Base-by-base conservation (phyloP, 345 rosid species). In the Citrus inodora region DNA sequence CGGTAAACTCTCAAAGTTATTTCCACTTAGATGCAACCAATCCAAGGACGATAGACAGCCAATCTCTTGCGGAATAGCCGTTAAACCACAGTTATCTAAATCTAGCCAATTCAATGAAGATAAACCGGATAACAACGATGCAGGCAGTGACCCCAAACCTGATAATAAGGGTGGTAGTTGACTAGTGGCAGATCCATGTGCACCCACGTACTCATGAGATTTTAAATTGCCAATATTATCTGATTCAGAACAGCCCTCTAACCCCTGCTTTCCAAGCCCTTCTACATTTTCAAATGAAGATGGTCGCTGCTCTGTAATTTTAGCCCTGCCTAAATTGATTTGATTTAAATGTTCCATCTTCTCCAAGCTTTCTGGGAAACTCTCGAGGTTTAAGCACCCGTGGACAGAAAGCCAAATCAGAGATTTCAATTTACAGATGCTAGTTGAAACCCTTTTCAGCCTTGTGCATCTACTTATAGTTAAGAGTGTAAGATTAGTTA, bases 391-490 rank as follows among this genome's bases (percentile, higher is more conserved):
- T 24, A 53, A 32, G 75, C 84, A 77, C 7, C 19, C 40, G 16
- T 24, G 3, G 19, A 81, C 56, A 25, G 0, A 0, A 24, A 75
- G 42, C 1, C 4, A 0, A 40, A 5, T 0, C 33, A 77, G 84
- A 40, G 69, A 77, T 73, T 73, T 73, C 25, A 81, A 4, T 46
- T 76, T 28, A 7, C 62, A 37, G 3, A 80, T 22, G 32, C 14
- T 63, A 9, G 60, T 38, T 33, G 83, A 70, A 76, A 70, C 3
- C 8, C 10, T 64, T 9, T 64, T 30, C 40, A 64, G 11, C 2
- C 40, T 32, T 30, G 0, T 32, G 68, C 68, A 30, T 14, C 37
- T 6, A 1, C 16, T 13, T 7, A 63, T 11, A 30, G 16, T 14
- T 27, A 62, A 62, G 19, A 1, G 1, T 28, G 17, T 22, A 28